Conservation (phyloP, 306 rosid genomes). For the Castanea mollissima region DNA sequence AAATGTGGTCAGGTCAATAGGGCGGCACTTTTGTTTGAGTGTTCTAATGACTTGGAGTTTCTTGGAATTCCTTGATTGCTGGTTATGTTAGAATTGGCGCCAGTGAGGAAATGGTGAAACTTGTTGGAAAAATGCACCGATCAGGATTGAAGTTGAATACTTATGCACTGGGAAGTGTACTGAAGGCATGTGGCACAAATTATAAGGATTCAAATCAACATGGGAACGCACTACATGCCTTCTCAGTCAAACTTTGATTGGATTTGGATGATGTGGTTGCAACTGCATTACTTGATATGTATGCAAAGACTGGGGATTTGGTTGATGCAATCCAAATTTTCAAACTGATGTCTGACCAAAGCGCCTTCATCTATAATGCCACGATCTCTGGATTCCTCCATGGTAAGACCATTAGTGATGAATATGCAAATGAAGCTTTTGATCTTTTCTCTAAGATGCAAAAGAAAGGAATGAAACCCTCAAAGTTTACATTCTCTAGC, state of each 20-base stretch:
- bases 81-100: conserved; percentile 43
- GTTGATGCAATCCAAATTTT: conserved; percentile 38
- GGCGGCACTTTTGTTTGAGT: conserved; percentile 48
- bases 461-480: conserved; percentile 44
- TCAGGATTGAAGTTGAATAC: conserved; percentile 37
- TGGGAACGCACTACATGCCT: conserved; percentile 49
- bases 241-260: conserved; percentile 38
- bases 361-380: conserved; percentile 46
- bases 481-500: conserved; percentile 54
- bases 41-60: conserved; percentile 35
- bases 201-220: conserved; percentile 5
- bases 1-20: conserved; percentile 34
- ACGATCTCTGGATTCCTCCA: conserved; percentile 53
- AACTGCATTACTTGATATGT: conserved; percentile 61
- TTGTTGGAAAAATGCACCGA: conserved; percentile 45
- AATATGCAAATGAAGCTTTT: conserved; percentile 34
- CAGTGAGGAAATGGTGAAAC: conserved; percentile 26
- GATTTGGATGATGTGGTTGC: conserved; percentile 43
- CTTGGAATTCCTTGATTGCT: conserved; percentile 57
- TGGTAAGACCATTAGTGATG: conserved; percentile 16
- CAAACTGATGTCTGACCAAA: conserved; percentile 23
- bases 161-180: conserved; percentile 51
- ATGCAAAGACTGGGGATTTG: conserved; percentile 47
- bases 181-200: conserved; percentile 40
- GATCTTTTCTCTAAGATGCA: conserved; percentile 43